Evolutionary conservation across 495 filamentous ascomycete genomes (phyloP), one percentile per base, ranked within the genome.

Genomic region (Daldinia caldariorum): DNA sequence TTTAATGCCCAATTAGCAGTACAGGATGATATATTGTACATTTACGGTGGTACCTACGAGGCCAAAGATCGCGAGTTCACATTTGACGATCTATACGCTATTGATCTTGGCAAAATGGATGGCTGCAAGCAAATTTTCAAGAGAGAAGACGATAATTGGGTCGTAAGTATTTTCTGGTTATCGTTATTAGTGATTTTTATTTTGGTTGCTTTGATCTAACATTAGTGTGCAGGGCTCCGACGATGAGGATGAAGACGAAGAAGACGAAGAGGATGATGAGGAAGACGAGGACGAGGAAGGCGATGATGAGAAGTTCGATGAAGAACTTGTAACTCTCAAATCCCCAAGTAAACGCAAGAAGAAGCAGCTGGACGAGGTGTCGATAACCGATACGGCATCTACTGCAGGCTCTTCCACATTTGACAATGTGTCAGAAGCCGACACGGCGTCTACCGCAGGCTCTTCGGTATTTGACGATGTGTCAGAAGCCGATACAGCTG

Each of bases 21-120:
- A 8, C 93, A 97, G 79, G 92, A 93, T 59, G 95, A 99, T 79
- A 86, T 91, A 13, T 83, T 98, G 0, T 99, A 95, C 74, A 91
- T 97, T 26, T 97, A 94, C 73, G 94, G 95, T 18, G 95, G 95
- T 13, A 99, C 93, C 0, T 97, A 91, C 72, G 95, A 99, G 74
- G 94, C 94, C 78, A 94, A 91, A 20, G 95, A 98, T 74, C 87
- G 91, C 16, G 95, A 99, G 77, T 97, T 91, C 73, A 97, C 91
- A 1, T 96, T 97, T 79, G 93, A 97, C 76, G 94, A 98, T 72
- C 83, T 97, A 84, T 94, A 92, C 76, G 90, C 92, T 9, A 89
- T 98, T 69, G 93, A 98, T 75, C 84, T 98, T 37, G 93, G 90
- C 55, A 96, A 94, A 78, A 81, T 98, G 62, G 94, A 98, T 74